A percentile compares a stretch with the other conserved stretches of the same genome.
Conservation (phyloP, 805 yeast genomes). For the Ascoidea asiatica region DNA sequence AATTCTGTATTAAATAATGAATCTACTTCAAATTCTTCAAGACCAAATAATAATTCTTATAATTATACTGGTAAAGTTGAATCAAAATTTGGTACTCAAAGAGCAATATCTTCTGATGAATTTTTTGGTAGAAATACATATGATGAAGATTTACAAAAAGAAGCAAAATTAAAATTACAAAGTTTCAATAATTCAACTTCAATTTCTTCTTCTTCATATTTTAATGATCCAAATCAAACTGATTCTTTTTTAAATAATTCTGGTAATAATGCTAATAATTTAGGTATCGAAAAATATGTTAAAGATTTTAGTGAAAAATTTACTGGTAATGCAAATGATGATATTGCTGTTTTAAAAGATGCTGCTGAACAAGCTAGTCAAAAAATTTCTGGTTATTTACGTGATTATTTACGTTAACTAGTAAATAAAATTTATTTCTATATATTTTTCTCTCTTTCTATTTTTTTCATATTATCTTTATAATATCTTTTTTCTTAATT, state of each 20-base stretch:
- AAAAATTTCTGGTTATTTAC: conserved; percentile 69
- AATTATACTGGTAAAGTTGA: conserved; percentile 65
- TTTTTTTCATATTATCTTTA: too few relatives aligned
- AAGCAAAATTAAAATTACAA: conserved; percentile 72
- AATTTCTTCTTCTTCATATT: conserved; percentile 85
- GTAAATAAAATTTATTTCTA: too few relatives aligned
- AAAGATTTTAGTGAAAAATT: conserved; percentile 56
- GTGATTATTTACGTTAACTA: conserved; percentile 60
- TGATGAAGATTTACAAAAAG: conserved; percentile 65
- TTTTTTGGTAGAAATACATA: conserved; percentile 78
- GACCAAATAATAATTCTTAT: conserved; percentile 35
- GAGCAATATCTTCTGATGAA: conserved; percentile 93
- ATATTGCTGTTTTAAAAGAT: conserved; percentile 76
- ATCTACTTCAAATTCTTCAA: conserved; percentile 15
- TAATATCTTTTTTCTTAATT: too few relatives aligned
- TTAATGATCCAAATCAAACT: conserved; percentile 68
- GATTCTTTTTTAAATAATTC: conserved; percentile 15
- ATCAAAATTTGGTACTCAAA: conserved; percentile 73
- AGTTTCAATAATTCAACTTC: conserved; percentile 77
- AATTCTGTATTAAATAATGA: conserved; percentile 38
- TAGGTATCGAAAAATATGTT: conserved; percentile 33
- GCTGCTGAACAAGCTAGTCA: conserved; percentile 91
- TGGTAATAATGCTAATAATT: conserved; percentile 12
- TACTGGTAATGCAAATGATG: conserved; percentile 73
- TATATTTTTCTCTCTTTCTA: too few relatives aligned